Percentiles rank a stretch among this genome's conserved stretches.
phyloP scores from a whole-genome alignment of 768 basidiomycete species.

The Boletus sp. region DNA sequence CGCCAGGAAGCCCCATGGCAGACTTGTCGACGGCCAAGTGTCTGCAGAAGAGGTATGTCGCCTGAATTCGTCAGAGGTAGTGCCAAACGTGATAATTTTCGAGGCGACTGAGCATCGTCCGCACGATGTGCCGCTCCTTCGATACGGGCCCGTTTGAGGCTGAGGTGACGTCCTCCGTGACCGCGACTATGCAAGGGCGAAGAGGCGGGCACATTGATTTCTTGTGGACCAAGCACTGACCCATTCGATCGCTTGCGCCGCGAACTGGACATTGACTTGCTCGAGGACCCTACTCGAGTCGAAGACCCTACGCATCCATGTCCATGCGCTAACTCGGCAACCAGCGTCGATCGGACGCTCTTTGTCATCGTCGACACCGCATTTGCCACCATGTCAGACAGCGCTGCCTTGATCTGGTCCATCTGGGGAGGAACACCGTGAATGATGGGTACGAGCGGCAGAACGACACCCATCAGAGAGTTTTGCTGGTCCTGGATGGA shows the following conservation, averaged over 20 bases:
- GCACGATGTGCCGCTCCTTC: background rate
- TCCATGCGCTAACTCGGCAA: background rate
- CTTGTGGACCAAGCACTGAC: background rate
- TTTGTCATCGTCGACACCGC: conserved; percentile 17
- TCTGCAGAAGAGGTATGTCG: background rate
- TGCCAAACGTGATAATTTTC: conserved; percentile 7
- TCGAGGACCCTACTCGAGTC: conserved; percentile 2
- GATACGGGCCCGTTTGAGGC: conserved; percentile 14
- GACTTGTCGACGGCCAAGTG: background rate
- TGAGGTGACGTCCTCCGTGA: background rate
- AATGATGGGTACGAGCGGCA: too few relatives aligned
- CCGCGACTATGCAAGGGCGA: conserved; percentile 11
- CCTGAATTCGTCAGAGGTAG: background rate
- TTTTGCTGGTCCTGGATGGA: conserved; percentile 44
- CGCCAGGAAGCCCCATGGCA: background rate
- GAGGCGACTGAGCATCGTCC: background rate
- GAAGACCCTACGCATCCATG: background rate
- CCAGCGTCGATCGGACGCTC: conserved; percentile 10
- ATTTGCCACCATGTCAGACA: conserved; percentile 18
- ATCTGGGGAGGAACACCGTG: too few relatives aligned
- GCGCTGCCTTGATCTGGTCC: too few relatives aligned
- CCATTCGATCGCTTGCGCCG: too few relatives aligned
- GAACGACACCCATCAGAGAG: conserved; percentile 35
- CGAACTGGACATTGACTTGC: background rate
- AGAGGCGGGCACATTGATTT: background rate